A percentile compares a stretch with the other conserved stretches of the same genome.
phyloP scores from a whole-genome alignment of 31 red algal genomes.

The Asparagopsis taxiformis region DNA sequence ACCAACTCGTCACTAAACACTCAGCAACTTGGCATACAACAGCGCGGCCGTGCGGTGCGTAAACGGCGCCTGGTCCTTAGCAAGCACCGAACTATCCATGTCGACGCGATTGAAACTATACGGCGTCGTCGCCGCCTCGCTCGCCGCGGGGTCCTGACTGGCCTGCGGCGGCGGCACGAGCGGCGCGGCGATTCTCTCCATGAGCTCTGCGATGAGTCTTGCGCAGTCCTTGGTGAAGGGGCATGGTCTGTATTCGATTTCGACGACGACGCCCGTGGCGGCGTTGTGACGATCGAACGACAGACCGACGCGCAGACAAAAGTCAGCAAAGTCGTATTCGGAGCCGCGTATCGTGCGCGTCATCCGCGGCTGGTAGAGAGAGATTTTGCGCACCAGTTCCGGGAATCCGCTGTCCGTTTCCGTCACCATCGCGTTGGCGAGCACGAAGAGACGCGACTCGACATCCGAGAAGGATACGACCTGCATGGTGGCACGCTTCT shows the following conservation, averaged over 20 bases:
- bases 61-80: constrained; percentile 40
- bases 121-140: constrained; percentile 40
- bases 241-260: constrained; percentile 58
- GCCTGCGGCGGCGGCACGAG: constrained; percentile 53
- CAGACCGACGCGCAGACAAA: constrained; percentile 43
- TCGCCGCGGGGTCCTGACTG: constrained; percentile 21
- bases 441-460: constrained; percentile 8
- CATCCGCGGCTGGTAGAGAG: not conserved
- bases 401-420: constrained; percentile 19
- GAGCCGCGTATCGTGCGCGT: constrained; percentile 8
- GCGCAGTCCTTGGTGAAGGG: constrained; percentile 25
- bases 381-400: constrained; percentile 20
- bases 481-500: constrained; percentile 27
- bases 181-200: constrained; percentile 55
- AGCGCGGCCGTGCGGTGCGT: constrained; percentile 26
- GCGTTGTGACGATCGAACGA: constrained; percentile 33
- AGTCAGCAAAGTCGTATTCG: constrained; percentile 55
- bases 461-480: constrained; percentile 37
- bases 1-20: too few relatives aligned
- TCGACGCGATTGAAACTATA: constrained; percentile 47
- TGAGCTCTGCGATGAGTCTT: constrained; percentile 40
- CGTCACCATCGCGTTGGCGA: constrained; percentile 10
- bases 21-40: constrained; percentile 40
- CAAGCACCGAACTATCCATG: constrained; percentile 19
- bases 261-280: constrained; percentile 37